These are phyloP conservation scores for Fereydounia khargensis DNA, from an alignment of 1,284 basidiomycete species.

Conservation along the genomic window DNA sequence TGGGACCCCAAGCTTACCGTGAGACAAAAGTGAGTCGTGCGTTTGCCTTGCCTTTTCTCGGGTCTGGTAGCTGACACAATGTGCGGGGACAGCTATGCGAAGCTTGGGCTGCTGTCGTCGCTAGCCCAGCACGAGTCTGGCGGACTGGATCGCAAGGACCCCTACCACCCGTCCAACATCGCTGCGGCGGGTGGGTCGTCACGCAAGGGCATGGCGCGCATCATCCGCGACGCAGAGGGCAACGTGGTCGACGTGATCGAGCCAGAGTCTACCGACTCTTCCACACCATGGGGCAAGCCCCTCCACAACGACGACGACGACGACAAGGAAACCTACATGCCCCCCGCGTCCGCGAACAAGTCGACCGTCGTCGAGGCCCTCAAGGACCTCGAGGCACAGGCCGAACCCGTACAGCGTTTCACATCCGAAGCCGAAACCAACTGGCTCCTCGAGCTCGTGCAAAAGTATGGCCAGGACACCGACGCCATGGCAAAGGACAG, in stretches of 20 bases:
- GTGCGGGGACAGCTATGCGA: slow-evolving; percentile 72
- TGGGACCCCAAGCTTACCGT: slow-evolving; percentile 90
- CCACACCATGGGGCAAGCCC: slow-evolving; percentile 57
- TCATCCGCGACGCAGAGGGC: slow-evolving; percentile 78
- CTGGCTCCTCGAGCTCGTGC: slow-evolving; percentile 70
- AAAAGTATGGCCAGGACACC: slow-evolving; percentile 72
- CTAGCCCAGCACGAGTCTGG: slow-evolving; percentile 26
- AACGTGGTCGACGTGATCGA: slow-evolving; percentile 76
- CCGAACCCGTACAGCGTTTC: slow-evolving; percentile 63
- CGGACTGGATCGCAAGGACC: slow-evolving; percentile 22
- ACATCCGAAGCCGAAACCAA: slow-evolving; percentile 69
- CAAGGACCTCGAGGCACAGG: slow-evolving; percentile 10
- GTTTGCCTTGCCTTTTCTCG: neutral
- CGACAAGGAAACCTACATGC: slow-evolving; percentile 13
- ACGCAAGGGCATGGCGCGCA: slow-evolving; percentile 74
- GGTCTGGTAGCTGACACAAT: neutral
- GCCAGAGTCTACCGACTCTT: slow-evolving; percentile 62
- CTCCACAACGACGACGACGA: slow-evolving; percentile 19
- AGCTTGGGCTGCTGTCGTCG: slow-evolving; percentile 68
- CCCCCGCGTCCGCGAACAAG: neutral
- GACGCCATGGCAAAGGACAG: slow-evolving; percentile 76
- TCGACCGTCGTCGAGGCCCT: slow-evolving; percentile 3
- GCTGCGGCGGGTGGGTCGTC: neutral
- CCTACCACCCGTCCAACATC: slow-evolving; percentile 3
- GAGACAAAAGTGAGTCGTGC: slow-evolving; percentile 73